Base-by-base conservation (phyloP, 805 yeast species). In the Danielia reshetovae region DNA sequence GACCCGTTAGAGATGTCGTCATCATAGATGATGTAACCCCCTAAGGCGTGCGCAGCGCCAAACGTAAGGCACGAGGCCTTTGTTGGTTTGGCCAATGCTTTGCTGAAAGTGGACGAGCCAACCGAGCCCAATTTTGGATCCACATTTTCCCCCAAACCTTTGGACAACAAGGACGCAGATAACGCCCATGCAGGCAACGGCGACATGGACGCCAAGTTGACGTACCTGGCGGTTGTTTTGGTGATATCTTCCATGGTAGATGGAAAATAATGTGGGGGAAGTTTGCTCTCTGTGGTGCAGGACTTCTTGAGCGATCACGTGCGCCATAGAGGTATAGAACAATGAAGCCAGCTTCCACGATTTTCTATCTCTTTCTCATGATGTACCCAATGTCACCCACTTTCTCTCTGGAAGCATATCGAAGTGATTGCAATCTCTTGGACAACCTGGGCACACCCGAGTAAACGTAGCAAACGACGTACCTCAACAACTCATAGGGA, bases 1-100 rank as follows among this genome's bases (percentile, higher is more conserved):
- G 90, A 71, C 3, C 95, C 96, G 58, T 84, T 79, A 29, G 73
- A 71, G 14, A 77, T 59, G 50, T 87, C 96, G 11, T 85, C 81
- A 52, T 88, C 96, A 43, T 69, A 68, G 26, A 82, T 73, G 66
- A 88, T 81, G 65, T 76, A 82, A 3, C 85, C 79, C 17, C 90
- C 90, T 13, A 81, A 55, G 1, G 77, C 77, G 38, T 74, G 62
- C 24, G 84, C 78, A 1, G 72, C 60, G 4, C 86, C 83, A 54
- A 84, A 84, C 8, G 79, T 49, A 17, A 72, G 51, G 24, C 80
- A 74, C 6, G 73, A 58, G 4, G 53, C 42, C 26, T 49, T 49
- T 5, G 71, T 54, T n/a, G 76, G 76, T 19, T 40, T 44, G 12
- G 49, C 39, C 22, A 46, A 31, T 3, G 47, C 32, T 28, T 36